Evolutionary conservation across 202 grass and related monocot genomes (phyloP).

Genomic region (Carex arenaria): DNA sequence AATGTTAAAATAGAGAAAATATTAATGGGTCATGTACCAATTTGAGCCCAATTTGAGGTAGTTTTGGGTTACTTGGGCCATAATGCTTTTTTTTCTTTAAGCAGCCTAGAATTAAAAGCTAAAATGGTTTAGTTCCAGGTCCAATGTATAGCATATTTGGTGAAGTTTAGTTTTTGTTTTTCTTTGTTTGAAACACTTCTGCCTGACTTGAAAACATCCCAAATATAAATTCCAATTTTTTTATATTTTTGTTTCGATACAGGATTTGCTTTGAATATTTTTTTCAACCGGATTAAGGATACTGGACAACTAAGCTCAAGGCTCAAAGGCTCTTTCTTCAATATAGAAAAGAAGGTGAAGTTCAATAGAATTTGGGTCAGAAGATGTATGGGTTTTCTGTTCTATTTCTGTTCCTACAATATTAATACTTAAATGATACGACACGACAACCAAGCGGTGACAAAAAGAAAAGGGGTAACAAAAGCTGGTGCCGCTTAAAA

Average conservation of each 20-base stretch:
- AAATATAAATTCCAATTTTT: neutral
- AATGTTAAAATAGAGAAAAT: neutral
- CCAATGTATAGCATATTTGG: neutral
- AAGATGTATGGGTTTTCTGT: neutral
- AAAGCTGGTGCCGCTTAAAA: too few relatives aligned
- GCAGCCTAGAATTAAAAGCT: neutral
- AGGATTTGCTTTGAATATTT: neutral
- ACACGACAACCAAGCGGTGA: too few relatives aligned
- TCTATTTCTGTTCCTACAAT: neutral
- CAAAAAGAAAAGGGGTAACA: too few relatives aligned
- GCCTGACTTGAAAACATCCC: neutral
- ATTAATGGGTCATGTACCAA: neutral
- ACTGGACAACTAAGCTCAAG: neutral
- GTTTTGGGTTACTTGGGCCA: neutral
- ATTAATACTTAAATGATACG: too few relatives aligned
- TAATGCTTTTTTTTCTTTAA: neutral
- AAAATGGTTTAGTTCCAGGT: neutral
- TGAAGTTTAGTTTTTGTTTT: neutral
- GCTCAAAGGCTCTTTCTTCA: neutral
- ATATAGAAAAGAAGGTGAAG: neutral
- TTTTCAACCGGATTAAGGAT: neutral
- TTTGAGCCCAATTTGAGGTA: neutral
- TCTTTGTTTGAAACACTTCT: neutral
- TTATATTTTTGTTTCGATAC: neutral
- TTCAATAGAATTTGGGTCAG: neutral